Percentiles rank a stretch among this genome's conserved stretches.
These are phyloP conservation scores for Penicillium chermesinum DNA, from an alignment of 495 filamentous ascomycete genomes.

Conservation along the genomic window DNA sequence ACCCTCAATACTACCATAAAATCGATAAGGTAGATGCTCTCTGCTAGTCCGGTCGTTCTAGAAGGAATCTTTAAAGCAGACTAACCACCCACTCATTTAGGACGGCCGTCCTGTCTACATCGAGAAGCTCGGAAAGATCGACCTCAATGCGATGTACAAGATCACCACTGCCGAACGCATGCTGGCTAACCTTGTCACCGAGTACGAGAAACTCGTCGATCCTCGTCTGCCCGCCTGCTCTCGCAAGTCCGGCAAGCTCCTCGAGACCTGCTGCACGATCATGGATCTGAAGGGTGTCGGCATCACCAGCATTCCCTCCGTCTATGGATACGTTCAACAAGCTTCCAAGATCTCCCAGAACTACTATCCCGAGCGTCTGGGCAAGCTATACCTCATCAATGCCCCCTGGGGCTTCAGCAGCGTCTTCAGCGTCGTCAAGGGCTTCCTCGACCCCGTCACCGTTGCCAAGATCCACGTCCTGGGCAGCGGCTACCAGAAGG, in stretches of 20 bases:
- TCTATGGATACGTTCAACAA: conserved; percentile 78
- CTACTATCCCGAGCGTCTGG: conserved; percentile 95
- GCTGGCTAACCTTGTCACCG: conserved; percentile 89
- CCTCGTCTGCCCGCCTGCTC: conserved; percentile 93
- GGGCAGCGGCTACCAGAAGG: conserved; percentile 71
- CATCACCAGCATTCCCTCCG: conserved; percentile 68
- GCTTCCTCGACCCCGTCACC: conserved; percentile 92
- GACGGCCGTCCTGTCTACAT: conserved; percentile 97
- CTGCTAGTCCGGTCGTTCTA: too few species aligned
- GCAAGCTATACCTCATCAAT: conserved; percentile 92
- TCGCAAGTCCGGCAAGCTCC: conserved; percentile 79
- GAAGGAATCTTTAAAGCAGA: too few species aligned
- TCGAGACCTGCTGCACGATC: conserved; percentile 96
- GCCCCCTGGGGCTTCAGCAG: conserved; percentile 87
- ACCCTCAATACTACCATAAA: conserved; percentile 99
- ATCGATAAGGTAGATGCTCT: conserved; percentile 74
- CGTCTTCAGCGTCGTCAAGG: conserved; percentile 80
- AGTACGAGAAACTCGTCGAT: conserved; percentile 94
- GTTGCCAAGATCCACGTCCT: conserved; percentile 94
- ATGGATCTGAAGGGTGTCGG: conserved; percentile 96
- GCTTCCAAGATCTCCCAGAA: conserved; percentile 86
- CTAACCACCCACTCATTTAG: conserved; percentile 40
- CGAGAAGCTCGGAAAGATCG: conserved; percentile 90
- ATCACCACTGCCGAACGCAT: conserved; percentile 91
- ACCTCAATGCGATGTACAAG: conserved; percentile 83